A percentile compares a stretch with the other conserved stretches of the same genome.
Evolutionary conservation across 768 basidiomycete genomes (phyloP).

Genomic region (Leccinum disarticulatum): DNA sequence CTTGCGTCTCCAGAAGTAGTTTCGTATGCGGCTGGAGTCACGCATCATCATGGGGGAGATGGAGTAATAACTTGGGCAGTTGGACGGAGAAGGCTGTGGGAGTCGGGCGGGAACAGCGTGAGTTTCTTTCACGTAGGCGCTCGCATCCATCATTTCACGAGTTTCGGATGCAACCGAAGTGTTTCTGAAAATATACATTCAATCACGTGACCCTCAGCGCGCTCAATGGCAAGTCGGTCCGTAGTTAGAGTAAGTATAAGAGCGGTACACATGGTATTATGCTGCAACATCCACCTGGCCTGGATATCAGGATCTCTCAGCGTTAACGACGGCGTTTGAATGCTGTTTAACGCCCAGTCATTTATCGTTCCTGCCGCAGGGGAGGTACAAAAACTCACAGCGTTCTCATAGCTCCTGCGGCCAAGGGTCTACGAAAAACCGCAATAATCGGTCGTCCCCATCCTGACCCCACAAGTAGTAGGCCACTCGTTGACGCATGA

Average conservation of each 20-base stretch:
- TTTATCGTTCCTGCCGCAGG: conserved; percentile 2
- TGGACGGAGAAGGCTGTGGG: neutral
- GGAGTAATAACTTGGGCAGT: neutral
- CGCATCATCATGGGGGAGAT: conserved; percentile 3
- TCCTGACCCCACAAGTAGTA: conserved; percentile 69
- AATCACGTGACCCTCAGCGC: neutral
- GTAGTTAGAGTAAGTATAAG: neutral
- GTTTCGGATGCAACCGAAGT: neutral
- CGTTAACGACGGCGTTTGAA: neutral
- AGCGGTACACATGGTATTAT: neutral
- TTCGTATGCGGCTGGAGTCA: conserved; percentile 24
- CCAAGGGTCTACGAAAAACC: conserved; percentile 29
- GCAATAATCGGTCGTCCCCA: conserved; percentile 34
- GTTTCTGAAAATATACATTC: neutral
- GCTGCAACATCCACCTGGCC: neutral
- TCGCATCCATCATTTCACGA: neutral
- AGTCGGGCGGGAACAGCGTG: neutral
- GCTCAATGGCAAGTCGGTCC: no score
- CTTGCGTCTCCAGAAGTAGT: conserved; percentile 50
- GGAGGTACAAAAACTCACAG: conserved; percentile 15
- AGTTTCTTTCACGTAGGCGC: neutral
- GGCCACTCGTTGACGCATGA: conserved; percentile 52
- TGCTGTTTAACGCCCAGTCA: neutral
- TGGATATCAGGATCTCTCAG: neutral
- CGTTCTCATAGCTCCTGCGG: conserved; percentile 24